Base-by-base conservation (phyloP, 495 filamentous ascomycete genomes). In the Penicillium egyptiacum region DNA sequence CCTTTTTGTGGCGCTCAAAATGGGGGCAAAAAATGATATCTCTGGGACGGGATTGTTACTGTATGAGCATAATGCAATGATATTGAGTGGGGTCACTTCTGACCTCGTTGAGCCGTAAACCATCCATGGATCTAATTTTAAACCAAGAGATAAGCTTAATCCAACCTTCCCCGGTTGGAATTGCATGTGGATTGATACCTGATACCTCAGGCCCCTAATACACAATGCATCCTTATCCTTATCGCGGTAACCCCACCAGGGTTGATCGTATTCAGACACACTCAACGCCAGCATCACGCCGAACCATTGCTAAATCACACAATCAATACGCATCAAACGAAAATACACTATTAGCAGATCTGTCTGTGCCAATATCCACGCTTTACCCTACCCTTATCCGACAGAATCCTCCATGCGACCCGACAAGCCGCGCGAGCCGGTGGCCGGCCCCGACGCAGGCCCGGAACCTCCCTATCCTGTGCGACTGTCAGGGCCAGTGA, bases 401-500 rank as follows among this genome's bases (percentile, higher is more conserved):
- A 37, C 20, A 54, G 23, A 49, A 16, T 46, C 49, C 40, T 65
- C 25, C 55, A 79, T 81, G 74, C 67, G 65, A 28, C 70, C 73
- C 54, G 66, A 73, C 58, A 68, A 59, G 53, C 76, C 76, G 59
- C 86, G 88, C 61, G 83, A 83, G 40, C 72, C 78, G 39, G 77
- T 89, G 58, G 81, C 86, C 25, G 95, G 94, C 50, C 78, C 85
- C 10, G 81, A 86, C 22, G 62, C 69, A 16, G 91, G 91, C 14
- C 93, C 94, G 11, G 72, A 80, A 56, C 52, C 83, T 14, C 93
- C 94, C 0, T 98, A 86, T 73, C 94, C 94, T 0, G 77, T 96
- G 58, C 83, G 78, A 46, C 82, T 97, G 68, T 84, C 84, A 40
- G 94, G 94, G 7, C 81, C 84, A 46, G 91, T 98, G 16, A 90